phyloP scores from a whole-genome alignment of 2,329 filamentous ascomycete genomes.

The Talaromyces atroroseus region DNA sequence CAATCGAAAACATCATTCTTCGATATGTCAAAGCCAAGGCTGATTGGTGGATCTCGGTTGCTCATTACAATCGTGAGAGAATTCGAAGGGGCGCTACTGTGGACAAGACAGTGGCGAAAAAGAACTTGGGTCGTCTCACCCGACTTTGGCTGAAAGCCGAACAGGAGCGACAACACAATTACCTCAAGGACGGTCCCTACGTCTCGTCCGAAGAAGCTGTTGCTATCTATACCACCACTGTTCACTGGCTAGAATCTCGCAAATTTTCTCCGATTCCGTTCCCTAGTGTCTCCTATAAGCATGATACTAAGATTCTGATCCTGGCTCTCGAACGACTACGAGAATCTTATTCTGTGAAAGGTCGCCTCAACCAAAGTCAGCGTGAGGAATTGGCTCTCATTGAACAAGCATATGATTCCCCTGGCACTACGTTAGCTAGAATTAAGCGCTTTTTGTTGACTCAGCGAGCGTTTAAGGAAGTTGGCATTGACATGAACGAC shows the following conservation, averaged over 20 bases:
- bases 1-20: slow-evolving; percentile 97
- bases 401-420: slow-evolving; percentile 96
- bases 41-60: slow-evolving; percentile 99
- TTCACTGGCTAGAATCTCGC: slow-evolving; percentile 96
- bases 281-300: slow-evolving; percentile 98
- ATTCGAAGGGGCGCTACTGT: slow-evolving; percentile 95
- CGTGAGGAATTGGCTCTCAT: slow-evolving; percentile 94
- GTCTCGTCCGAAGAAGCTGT: slow-evolving; percentile 98
- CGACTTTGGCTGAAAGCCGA: slow-evolving; percentile 96
- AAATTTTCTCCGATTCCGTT: slow-evolving; percentile 99
- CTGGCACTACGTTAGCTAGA: slow-evolving; percentile 87
- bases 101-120: slow-evolving; percentile 98
- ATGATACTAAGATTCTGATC: slow-evolving; percentile 98
- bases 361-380: slow-evolving; percentile 92
- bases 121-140: slow-evolving; percentile 92
- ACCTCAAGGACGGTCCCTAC: slow-evolving; percentile 98
- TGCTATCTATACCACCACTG: slow-evolving; percentile 96
- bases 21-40: slow-evolving; percentile 99
- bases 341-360: slow-evolving; percentile 97
- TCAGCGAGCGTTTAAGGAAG: slow-evolving; percentile 97
- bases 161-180: slow-evolving; percentile 97
- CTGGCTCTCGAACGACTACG: slow-evolving; percentile 86
- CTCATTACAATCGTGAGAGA: slow-evolving; percentile 96
- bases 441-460: slow-evolving; percentile 98
- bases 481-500: slow-evolving; percentile 99